Evolutionary conservation across 1,284 basidiomycete genomes (phyloP), one percentile per base, ranked within the genome.

Genomic region (Leccinum glutinopallens): DNA sequence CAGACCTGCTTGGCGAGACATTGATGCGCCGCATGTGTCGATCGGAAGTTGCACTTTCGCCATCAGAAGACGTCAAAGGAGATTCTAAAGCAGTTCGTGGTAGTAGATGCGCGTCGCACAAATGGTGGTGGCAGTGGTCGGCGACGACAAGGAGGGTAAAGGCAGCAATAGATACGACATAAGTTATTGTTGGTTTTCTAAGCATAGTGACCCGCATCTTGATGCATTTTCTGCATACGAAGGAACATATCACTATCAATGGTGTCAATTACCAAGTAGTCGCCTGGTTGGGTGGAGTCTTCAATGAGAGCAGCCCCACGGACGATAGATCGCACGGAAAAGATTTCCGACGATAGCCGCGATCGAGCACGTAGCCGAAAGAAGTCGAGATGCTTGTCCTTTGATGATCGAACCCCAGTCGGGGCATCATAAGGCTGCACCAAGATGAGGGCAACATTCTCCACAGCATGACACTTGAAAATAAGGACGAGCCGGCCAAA

Each of bases 1-100:
- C 73, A 13, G 78, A 74, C 53, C 70, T 68, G 29, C 75, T 74
- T 19, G 82, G 81, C 6, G 82, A 84, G 49, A 81, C 70, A 55
- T 76, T 73, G 66, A 79, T 71, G 19, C 81, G 77, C 12, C 81
- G 78, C 77, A 81, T 79, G 60, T 72, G 74, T 4, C 70, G 74
- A 37, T 77, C 75, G 13, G 79, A 78, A 13, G 79, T 72, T 41
- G 72, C 69, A 54, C 76, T 70, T 3, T 81, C 80, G 59, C 80
- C 76, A 65, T 81, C 80, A 19, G 77, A 79, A 12, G 77, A 79
- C 4, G 69, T 73, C 43, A 77, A 69, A 0, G 79, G 78, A 1
- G 74, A 69, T 3, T 73, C 79, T 79, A 59, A 60, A 56, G 35
- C 8, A 33, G 35, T 6, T 37, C 33, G 54, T 69, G 58, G 56